Conservation (phyloP, 345 rosid species). For the Fremontodendron californicum region DNA sequence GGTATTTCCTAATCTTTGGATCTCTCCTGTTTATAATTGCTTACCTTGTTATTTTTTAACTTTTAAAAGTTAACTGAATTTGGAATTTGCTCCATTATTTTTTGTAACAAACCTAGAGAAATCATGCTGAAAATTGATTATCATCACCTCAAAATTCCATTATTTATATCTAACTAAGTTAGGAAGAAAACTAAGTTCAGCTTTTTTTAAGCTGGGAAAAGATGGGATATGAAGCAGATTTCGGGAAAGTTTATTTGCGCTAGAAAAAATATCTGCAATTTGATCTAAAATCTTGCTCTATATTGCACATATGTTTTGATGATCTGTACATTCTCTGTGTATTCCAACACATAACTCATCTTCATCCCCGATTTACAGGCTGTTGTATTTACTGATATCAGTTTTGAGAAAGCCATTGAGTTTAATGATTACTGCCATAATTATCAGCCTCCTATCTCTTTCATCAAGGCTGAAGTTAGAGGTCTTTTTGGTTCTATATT, state of each 20-base stretch:
- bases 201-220: background rate
- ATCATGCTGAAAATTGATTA: background rate
- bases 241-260: background rate
- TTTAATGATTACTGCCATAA: conserved; percentile 78
- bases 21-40: background rate
- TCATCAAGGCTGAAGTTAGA: conserved; percentile 88
- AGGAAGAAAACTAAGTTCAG: background rate
- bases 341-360: background rate
- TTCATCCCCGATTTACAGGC: conserved; percentile 45
- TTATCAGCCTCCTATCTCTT: conserved; percentile 83
- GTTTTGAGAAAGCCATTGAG: conserved; percentile 71
- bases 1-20: conserved; percentile 32
- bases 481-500: conserved; percentile 95
- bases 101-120: background rate
- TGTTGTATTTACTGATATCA: conserved; percentile 82
- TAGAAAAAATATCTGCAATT: background rate
- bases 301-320: background rate
- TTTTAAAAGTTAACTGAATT: background rate
- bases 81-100: background rate
- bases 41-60: background rate
- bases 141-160: background rate
- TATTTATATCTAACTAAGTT: too few species aligned
- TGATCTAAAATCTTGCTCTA: background rate
- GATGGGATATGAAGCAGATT: background rate
- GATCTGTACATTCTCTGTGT: background rate